Conservation (phyloP, 495 filamentous ascomycete genomes). For the Cercophora samala region DNA sequence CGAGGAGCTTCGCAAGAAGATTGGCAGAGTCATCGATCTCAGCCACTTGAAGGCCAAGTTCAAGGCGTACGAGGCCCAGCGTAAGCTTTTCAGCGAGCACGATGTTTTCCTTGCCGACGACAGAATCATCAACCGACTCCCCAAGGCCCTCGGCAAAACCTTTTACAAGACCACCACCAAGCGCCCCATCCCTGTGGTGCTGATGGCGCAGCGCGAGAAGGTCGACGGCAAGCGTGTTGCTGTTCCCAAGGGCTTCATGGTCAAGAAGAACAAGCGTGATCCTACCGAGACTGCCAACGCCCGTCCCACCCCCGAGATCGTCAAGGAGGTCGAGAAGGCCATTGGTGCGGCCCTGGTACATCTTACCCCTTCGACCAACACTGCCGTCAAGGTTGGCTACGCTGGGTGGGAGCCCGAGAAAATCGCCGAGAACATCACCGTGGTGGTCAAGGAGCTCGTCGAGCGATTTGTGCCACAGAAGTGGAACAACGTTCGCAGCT, state of each 20-base stretch:
- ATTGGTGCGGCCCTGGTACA: slow-evolving; percentile 64
- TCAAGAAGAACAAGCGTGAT: slow-evolving; percentile 39
- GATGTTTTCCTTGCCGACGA: slow-evolving; percentile 86
- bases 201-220: slow-evolving; percentile 60
- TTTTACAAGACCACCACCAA: slow-evolving; percentile 79
- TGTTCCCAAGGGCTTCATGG: slow-evolving; percentile 39
- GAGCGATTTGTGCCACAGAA: slow-evolving; percentile 76
- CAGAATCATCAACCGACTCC: slow-evolving; percentile 72
- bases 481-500: slow-evolving; percentile 75
- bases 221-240: slow-evolving; percentile 65
- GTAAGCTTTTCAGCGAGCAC: slow-evolving; percentile 79
- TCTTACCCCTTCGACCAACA: slow-evolving; percentile 34
- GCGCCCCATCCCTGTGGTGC: slow-evolving; percentile 79
- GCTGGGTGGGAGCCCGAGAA: slow-evolving; percentile 69
- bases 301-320: slow-evolving; percentile 52
- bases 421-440: slow-evolving; percentile 73
- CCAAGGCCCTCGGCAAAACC: slow-evolving; percentile 72
- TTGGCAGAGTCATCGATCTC: slow-evolving; percentile 77
- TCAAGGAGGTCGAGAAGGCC: slow-evolving; percentile 67
- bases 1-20: slow-evolving; percentile 61
- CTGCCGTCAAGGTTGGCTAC: slow-evolving; percentile 62
- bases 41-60: slow-evolving; percentile 81
- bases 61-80: slow-evolving; percentile 77
- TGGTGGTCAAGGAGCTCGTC: slow-evolving; percentile 63
- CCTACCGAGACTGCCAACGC: slow-evolving; percentile 37